Percentiles rank a stretch among this genome's conserved stretches.
These are phyloP conservation scores for Thelonectria olida DNA, from an alignment of 2,329 filamentous ascomycete species.

Conservation along the genomic window DNA sequence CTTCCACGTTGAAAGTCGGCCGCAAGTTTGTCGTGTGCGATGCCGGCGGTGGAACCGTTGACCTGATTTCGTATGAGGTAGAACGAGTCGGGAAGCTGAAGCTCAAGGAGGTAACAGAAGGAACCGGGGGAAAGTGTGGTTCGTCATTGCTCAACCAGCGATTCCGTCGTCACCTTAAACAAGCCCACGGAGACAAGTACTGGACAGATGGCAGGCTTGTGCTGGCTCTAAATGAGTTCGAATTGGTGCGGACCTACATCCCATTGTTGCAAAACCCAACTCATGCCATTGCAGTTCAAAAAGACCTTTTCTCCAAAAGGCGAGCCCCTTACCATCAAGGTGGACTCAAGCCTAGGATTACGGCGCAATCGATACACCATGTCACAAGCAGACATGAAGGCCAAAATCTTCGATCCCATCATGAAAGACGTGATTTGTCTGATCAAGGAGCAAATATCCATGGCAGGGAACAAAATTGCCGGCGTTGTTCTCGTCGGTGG, in stretches of 20 bases:
- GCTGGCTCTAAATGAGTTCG: conserved; percentile 54
- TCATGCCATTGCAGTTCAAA: conserved; percentile 45
- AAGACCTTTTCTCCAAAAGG: conserved; percentile 48
- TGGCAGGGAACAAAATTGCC: conserved; percentile 46
- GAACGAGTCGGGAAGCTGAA: conserved; percentile 52
- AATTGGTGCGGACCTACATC: conserved; percentile 54
- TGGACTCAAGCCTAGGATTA: conserved; percentile 46
- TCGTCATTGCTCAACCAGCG: conserved; percentile 59
- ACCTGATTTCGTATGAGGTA: conserved; percentile 63
- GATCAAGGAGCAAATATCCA: conserved; percentile 51
- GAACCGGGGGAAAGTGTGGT: conserved; percentile 60
- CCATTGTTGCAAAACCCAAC: not conserved
- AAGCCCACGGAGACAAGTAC: conserved; percentile 53
- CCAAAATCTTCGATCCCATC: conserved; percentile 55
- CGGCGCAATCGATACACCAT: conserved; percentile 44
- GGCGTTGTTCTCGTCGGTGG: conserved; percentile 59
- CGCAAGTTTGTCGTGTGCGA: conserved; percentile 63
- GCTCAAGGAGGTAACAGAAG: conserved; percentile 59
- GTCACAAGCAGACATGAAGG: conserved; percentile 71
- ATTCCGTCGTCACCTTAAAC: conserved; percentile 55
- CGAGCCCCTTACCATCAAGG: conserved; percentile 48
- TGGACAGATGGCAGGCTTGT: conserved; percentile 54
- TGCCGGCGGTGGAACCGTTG: conserved; percentile 63
- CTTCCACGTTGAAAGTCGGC: conserved; percentile 52
- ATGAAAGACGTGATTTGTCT: conserved; percentile 55